Base-by-base conservation (phyloP, 2,329 filamentous ascomycete genomes). In the Colletotrichum spinosum region DNA sequence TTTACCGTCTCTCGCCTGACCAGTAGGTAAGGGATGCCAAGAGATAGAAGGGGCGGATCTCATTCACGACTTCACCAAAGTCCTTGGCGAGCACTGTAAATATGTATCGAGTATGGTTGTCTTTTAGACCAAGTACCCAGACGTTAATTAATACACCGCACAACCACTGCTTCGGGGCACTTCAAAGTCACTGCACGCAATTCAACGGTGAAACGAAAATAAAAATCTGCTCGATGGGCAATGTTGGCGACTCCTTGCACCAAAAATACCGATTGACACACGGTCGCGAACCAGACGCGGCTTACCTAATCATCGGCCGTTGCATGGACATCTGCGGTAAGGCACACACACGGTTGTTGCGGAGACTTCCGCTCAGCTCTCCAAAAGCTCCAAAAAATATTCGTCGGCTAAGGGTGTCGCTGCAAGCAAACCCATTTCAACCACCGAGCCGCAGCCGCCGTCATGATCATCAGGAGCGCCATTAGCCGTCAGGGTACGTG, bases 1-100 rank as follows among this genome's bases (percentile, higher is more conserved):
- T 99, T 99, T 80, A 90, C 94, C 46, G 88, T 99, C 72, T 90
- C 92, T 67, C 89, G 94, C 69, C 81, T 90, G 68, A 83, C 84
- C 41, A 86, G 83, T 77, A 79, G 85, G 74, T 87, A 80, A 75
- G 70, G 68, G 41, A 51, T 70, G 53, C 37, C n/a, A 37, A 33
- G 55, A 55, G 55, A 55, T 46, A n/a, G 50, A 65, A 58, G 59
- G 41, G 52, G 56, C 63, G 62, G 38, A 67, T 60, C 55, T 67
- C 66, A 64, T 67, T 78, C 71, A 79, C 73, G 76, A 79, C 69
- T 71, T 78, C 66, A 78, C 69, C 74, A 79, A 75, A 72, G 70
- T 68, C 65, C 55, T 55, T 67, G 58, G 64, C 52, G 52, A 69
- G 68, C 63, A 57, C 69, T 75, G 74, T 78, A 76, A 67, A 76